Evolutionary conservation across 2,329 filamentous ascomycete genomes (phyloP).

Genomic region (Neonectria magnoliae): DNA sequence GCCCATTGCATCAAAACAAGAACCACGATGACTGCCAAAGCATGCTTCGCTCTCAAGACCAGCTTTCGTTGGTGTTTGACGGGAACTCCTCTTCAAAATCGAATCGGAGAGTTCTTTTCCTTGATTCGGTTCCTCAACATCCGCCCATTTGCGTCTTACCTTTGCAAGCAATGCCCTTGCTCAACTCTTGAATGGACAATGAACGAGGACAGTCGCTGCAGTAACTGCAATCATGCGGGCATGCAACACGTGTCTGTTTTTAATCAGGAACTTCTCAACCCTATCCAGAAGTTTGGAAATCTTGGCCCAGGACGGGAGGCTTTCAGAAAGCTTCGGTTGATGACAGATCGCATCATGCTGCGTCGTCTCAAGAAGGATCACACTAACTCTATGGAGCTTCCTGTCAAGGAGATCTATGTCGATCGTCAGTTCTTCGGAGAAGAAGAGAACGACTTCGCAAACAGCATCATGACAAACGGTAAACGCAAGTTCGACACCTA

Average conservation of each 20-base stretch:
- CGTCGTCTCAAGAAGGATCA: conserved; percentile 94
- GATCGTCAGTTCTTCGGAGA: conserved; percentile 97
- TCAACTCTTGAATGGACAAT: conserved; percentile 85
- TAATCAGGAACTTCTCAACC: conserved; percentile 94
- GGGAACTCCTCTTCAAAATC: conserved; percentile 94
- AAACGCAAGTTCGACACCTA: conserved; percentile 94
- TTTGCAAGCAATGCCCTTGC: conserved; percentile 89
- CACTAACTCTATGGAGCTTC: conserved; percentile 93
- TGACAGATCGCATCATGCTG: conserved; percentile 95
- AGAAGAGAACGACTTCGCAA: conserved; percentile 93
- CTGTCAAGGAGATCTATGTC: conserved; percentile 91
- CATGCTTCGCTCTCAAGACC: conserved; percentile 90
- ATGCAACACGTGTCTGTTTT: conserved; percentile 71
- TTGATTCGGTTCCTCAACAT: conserved; percentile 91
- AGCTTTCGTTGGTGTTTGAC: conserved; percentile 95
- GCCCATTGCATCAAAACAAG: conserved; percentile 94
- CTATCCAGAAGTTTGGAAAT: conserved; percentile 73
- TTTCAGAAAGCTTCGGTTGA: conserved; percentile 82
- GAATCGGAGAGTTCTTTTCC: conserved; percentile 97
- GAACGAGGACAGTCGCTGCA: conserved; percentile 76
- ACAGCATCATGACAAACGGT: conserved; percentile 93
- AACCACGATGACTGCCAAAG: conserved; percentile 90
- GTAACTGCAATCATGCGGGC: conserved; percentile 62
- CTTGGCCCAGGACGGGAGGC: conserved; percentile 71
- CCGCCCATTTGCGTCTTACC: conserved; percentile 89